Percentiles rank a stretch among this genome's conserved stretches.
These are phyloP conservation scores for Sugiyamaella japonica DNA, from an alignment of 1,139 yeast genomes.

Conservation along the genomic window DNA sequence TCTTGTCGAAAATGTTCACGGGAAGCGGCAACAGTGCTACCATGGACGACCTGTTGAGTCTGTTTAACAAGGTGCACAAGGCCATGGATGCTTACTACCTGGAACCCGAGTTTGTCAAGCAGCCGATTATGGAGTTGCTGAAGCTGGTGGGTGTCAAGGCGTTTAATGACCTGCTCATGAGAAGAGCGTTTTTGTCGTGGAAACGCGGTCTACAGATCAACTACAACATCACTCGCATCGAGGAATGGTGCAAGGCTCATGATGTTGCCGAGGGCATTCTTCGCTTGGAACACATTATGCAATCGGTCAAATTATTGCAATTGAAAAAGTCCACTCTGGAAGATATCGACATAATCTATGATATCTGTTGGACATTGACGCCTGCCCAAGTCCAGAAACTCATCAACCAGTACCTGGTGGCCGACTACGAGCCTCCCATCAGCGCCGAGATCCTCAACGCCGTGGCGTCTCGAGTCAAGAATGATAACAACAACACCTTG, in stretches of 20 bases:
- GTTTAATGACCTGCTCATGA: slow-evolving; percentile 93
- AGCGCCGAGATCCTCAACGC: slow-evolving; percentile 79
- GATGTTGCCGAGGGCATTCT: slow-evolving; percentile 89
- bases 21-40: slow-evolving; percentile 56
- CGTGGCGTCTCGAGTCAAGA: slow-evolving; percentile 80
- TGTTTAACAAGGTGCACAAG: slow-evolving; percentile 90
- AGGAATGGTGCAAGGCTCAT: slow-evolving; percentile 98
- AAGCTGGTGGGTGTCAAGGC: slow-evolving; percentile 90
- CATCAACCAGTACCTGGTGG: slow-evolving; percentile 84
- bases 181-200: slow-evolving; percentile 94
- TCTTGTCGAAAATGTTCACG: slow-evolving; percentile 77
- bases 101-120: slow-evolving; percentile 81
- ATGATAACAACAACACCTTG: slow-evolving; percentile 37
- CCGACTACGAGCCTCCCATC: slow-evolving; percentile 94
- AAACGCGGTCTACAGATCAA: slow-evolving; percentile 96
- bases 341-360: slow-evolving; percentile 90
- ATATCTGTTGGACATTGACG: slow-evolving; percentile 89
- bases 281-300: slow-evolving; percentile 83
- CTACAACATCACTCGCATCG: slow-evolving; percentile 92
- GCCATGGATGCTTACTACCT: slow-evolving; percentile 90
- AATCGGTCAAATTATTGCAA: slow-evolving; percentile 91
- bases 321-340: slow-evolving; percentile 85
- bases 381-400: slow-evolving; percentile 94
- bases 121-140: slow-evolving; percentile 79
- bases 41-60: slow-evolving; percentile 92